Evolutionary conservation across 768 basidiomycete genomes (phyloP), one percentile per base, ranked within the genome.

Genomic region (Peribolospora baueri): DNA sequence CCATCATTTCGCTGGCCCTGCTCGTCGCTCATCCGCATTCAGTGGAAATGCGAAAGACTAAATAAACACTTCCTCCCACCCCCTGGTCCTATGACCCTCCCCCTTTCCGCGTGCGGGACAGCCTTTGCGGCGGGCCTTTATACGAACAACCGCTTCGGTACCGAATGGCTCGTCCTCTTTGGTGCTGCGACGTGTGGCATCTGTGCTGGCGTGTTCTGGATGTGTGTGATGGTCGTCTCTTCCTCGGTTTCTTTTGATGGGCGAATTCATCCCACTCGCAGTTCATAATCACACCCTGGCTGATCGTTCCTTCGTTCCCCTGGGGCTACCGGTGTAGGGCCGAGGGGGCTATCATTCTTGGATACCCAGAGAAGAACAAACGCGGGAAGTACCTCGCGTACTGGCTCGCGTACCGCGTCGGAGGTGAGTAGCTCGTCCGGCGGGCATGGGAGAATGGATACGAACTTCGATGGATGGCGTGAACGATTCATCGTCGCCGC

Each of bases 321-420:
- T 13, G 41, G 47, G 25, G 25, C 25, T 25, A 25, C 25, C 25
- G 25, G 25, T 54, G 56, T 58, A 46, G 46, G 10, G 55, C 54
- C 13, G 64, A 65, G 50, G 64, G 63, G 1, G 64, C 66, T 0
- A 61, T 67, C 49, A 61, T 64, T 49, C 59, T 67, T 39, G 66
- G 66, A 2, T 67, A 65, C 53, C 65, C 65, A 1, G 57, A 58
- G 45, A 59, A 60, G 1, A 57, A 56, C 14, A 60, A 64, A 51
- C 49, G 62, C 52, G 65, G 63, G 37, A 51, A 61, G 43, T 64
- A 60, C 49, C 59, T 64, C 4, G 64, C 63, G 7, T 49, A 59
- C 25, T 66, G 65, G 65, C 61, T 64, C 3, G 61, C 41, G 0
- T 61, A 54, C 55, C 57, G 59, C 13, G 54, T n/a, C n/a, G 42